These are phyloP conservation scores for Citrus reticulata DNA, from an alignment of 345 rosid species.

Conservation along the genomic window DNA sequence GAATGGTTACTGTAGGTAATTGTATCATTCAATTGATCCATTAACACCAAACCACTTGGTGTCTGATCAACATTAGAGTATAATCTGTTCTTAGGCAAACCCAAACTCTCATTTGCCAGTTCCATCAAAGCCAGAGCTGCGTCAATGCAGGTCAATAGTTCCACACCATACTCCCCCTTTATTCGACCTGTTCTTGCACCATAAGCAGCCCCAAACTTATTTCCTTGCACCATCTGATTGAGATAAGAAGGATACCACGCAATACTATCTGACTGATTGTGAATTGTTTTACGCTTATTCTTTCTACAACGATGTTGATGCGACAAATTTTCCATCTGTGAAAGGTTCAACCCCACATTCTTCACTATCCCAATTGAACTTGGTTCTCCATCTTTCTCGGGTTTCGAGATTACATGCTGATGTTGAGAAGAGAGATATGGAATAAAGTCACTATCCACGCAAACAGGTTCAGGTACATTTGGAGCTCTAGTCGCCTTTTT, in stretches of 20 bases:
- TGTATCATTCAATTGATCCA: neutral
- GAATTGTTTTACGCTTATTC: slow-evolving; percentile 11
- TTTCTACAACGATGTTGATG: neutral
- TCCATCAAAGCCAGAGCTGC: slow-evolving; percentile 19
- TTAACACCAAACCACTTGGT: neutral
- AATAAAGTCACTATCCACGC: neutral
- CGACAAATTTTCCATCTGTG: neutral
- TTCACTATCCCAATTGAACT: slow-evolving; percentile 22
- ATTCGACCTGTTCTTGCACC: slow-evolving; percentile 11
- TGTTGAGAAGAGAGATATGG: neutral
- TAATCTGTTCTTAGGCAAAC: neutral
- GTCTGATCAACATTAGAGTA: neutral
- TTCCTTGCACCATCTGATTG: neutral
- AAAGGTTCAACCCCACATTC: slow-evolving; percentile 18
- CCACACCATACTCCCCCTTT: slow-evolving; percentile 2
- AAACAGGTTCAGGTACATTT: neutral
- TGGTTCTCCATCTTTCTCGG: slow-evolving; percentile 17
- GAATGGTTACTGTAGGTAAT: neutral
- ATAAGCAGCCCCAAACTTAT: neutral
- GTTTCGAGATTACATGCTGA: neutral
- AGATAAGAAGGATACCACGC: neutral
- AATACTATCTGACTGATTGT: slow-evolving; percentile 10
- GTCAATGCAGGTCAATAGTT: neutral
- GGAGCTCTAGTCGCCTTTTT: neutral
- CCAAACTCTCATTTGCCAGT: neutral